These are phyloP conservation scores for Trametes coccinea DNA, from an alignment of 768 basidiomycete genomes.

Conservation along the genomic window DNA sequence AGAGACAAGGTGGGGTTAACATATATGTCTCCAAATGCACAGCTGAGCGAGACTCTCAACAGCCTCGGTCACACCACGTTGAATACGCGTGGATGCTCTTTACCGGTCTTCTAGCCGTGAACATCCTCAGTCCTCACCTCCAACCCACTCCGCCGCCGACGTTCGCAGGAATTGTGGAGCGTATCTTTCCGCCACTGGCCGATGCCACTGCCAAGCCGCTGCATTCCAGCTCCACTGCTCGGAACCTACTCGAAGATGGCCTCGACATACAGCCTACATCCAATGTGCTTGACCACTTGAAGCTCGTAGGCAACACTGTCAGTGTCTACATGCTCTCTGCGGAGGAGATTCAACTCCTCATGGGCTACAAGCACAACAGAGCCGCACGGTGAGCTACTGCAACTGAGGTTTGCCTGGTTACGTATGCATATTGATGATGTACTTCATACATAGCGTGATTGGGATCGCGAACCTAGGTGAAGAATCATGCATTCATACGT, in stretches of 20 bases:
- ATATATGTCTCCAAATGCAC: not conserved
- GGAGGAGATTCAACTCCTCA: not conserved
- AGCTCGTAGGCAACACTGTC: conserved; percentile 14
- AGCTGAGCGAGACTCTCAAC: not conserved
- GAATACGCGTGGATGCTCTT: conserved; percentile 14
- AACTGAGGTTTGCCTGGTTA: too few relatives aligned
- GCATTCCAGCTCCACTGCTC: conserved; percentile 7
- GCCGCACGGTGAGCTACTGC: conserved; percentile 7
- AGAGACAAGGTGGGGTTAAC: not conserved
- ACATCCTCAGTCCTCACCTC: conserved; percentile 3
- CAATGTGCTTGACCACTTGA: conserved; percentile 14
- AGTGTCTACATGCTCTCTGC: conserved; percentile 8
- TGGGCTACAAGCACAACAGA: conserved; percentile 8
- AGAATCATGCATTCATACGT: conserved; percentile 12
- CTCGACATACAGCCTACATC: conserved; percentile 16
- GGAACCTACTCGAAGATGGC: conserved; percentile 14
- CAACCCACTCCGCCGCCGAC: conserved; percentile 3
- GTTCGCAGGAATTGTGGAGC: conserved; percentile 2
- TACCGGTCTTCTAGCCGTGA: conserved; percentile 7
- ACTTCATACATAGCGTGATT: conserved; percentile 2
- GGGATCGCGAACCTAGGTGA: conserved; percentile 6
- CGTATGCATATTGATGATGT: too few relatives aligned
- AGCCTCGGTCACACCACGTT: conserved; percentile 3
- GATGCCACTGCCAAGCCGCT: not conserved
- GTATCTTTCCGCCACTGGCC: conserved; percentile 3